Evolutionary conservation across 2,329 filamentous ascomycete genomes (phyloP), one percentile per base, ranked within the genome.

Genomic region (Paecilomyces formosus): DNA sequence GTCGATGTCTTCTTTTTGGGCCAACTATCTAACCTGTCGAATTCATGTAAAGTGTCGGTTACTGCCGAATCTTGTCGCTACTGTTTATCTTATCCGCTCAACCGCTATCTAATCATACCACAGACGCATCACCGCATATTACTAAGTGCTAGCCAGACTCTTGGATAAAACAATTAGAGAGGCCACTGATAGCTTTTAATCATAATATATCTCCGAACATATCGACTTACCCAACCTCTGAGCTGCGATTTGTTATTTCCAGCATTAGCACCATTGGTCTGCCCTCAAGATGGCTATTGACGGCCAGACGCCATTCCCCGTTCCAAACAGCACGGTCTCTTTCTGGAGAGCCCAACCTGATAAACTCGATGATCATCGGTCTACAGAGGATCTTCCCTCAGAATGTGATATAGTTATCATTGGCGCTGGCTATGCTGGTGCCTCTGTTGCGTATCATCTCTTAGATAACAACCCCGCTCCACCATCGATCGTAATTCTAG

Each of bases 371-470:
- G 63, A 75, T 55, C 68, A 75, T 59, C 72, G 75, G 5, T 74
- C 70, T 26, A 76, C 74, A 1, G 64, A 70, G 7, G 63, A 70
- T 1, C 64, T 82, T 0, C 79, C 79, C 0, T 52, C 62, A 0
- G 59, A 74, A 30, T 72, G 70, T 30, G 78, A 82, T 53, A 74
- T 82, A 55, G 71, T 76, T 15, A 75, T 82, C 39, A 72, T 82
- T 8, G 80, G 79, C 0, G 74, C 76, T 13, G 80, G 80, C 0
- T 79, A 76, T 57, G 71, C 79, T 3, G 80, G 80, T 2, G 73
- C 75, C 0, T 72, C 74, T 1, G 72, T 76, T 3, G 75, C 75
- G 0, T 78, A 79, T 52, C 75, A 82, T 59, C 70, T 78, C 4
- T 60, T 75, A 12, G 33, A 65, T 0, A 58, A 59, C 22, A 61